Evolutionary conservation across 768 basidiomycete genomes (phyloP), one percentile per base, ranked within the genome.

Genomic region (Hypholoma fasciculare): DNA sequence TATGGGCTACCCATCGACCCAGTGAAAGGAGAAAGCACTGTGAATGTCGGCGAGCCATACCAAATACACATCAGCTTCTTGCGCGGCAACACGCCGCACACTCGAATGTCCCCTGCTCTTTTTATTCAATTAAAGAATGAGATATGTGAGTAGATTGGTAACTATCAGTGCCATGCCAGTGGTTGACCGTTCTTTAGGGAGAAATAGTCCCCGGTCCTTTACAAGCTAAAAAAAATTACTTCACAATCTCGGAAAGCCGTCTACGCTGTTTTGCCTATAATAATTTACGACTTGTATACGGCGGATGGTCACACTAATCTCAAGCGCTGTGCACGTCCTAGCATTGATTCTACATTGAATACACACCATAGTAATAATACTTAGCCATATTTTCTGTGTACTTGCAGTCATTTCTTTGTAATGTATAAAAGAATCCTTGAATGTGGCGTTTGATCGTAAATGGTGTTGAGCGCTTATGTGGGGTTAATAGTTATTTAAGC

Each of bases 1-100:
- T 63, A 51, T 19, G 57, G 57, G 14, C 40, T 63, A 6, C 62
- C 62, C 16, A 56, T 63, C 19, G 62, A 63, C 43, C 62, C 62
- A 14, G 44, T 50, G 23, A 63, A 63, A 39, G 62, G 62, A 7
- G 62, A 63, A 37, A 60, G 62, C 13, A 56, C 59, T 12, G 59
- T 63, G 5, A 60, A 57, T 26, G 57, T 60, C 26, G 62, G 62
- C 6, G 26, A 13, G 2, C 62, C 62, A 2, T 51, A 52, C 30
- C 38, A 43, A 7, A 60, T 63, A 13, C 59, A 60, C 38, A 42
- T 60, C 13, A 52, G 47, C 46, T 49, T 52, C 17, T 49, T 63
- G 8, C 52, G 57, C 36, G 52, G 48, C 26, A 54, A 60, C 23
- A 52, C 51, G 6, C 62, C 62, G 1, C 56, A 54, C n/a, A 43